A percentile compares a stretch with the other conserved stretches of the same genome.
Evolutionary conservation across 2,329 filamentous ascomycete species (phyloP).

Genomic region (Colletotrichum magnum): DNA sequence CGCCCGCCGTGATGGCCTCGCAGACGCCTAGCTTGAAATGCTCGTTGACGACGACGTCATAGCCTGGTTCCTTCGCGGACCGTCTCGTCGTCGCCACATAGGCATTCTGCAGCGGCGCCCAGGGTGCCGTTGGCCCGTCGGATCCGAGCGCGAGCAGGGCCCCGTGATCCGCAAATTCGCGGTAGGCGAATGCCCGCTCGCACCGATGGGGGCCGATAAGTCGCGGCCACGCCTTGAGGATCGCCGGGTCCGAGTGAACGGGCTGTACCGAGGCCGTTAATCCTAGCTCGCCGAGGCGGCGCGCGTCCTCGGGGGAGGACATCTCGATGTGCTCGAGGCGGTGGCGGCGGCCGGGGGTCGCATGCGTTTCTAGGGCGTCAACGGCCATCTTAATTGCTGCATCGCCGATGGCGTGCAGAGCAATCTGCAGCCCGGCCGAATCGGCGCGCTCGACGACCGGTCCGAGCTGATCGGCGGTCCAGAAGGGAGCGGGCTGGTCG

Average conservation of each 20-base stretch:
- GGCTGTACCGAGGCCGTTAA: slow-evolving; percentile 67
- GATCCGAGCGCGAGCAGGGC: slow-evolving; percentile 65
- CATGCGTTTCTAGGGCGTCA: slow-evolving; percentile 58
- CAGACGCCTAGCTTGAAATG: slow-evolving; percentile 62
- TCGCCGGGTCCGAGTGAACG: slow-evolving; percentile 67
- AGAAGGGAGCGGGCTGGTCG: slow-evolving; percentile 61
- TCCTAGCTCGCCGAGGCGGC: slow-evolving; percentile 63
- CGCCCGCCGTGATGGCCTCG: slow-evolving; percentile 62
- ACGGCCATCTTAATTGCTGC: slow-evolving; percentile 65
- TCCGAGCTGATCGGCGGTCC: slow-evolving; percentile 62
- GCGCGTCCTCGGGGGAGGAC: slow-evolving; percentile 63
- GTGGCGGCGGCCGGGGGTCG: slow-evolving; percentile 60
- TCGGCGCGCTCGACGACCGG: slow-evolving; percentile 65
- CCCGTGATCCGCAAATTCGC: slow-evolving; percentile 65
- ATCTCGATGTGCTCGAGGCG: slow-evolving; percentile 72
- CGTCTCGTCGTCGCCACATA: slow-evolving; percentile 66
- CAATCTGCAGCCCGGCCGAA: slow-evolving; percentile 65
- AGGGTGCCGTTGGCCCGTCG: slow-evolving; percentile 67
- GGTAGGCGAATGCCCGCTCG: slow-evolving; percentile 69
- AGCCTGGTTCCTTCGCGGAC: slow-evolving; percentile 60
- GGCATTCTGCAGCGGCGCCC: slow-evolving; percentile 62
- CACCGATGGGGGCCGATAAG: slow-evolving; percentile 65
- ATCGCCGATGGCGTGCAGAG: slow-evolving; percentile 72
- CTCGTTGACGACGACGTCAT: slow-evolving; percentile 58
- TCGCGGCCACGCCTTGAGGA: slow-evolving; percentile 68